Base-by-base conservation (phyloP, 2,329 filamentous ascomycete species). In the Teratosphaeria pseudoeucalypti region DNA sequence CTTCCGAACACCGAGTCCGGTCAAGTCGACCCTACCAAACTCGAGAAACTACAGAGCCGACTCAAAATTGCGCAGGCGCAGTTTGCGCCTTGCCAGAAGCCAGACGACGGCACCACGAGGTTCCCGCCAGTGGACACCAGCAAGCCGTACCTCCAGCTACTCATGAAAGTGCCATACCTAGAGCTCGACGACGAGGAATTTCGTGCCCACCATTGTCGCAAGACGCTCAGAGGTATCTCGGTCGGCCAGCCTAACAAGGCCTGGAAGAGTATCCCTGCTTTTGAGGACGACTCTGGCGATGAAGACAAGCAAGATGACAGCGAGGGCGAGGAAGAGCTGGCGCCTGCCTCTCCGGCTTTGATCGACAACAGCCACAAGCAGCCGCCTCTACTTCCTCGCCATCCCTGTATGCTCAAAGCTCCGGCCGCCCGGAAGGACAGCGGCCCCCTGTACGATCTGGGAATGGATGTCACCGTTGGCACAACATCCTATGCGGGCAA, bases 141-240 rank as follows among this genome's bases (percentile, higher is more conserved):
- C 43, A 49, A 49, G 43, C 53, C 57, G 11, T 61, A 61, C 34
- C 56, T 58, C 27, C 19, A 56, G 52, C 34, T 61, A 9, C 57
- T 61, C n/a, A 61, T 61, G 59, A 39, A 43, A 6, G 56, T 56
- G 32, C 59, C 59, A 49, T 49, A 49, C 19, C 43, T 6, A 49
- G 16, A 49, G 43, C 16, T n/a, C 43, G 23, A 49, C 19, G 16
- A 49, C 43, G 23, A n/a, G 43, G 6, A 10, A 49, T 10, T 49
- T 23, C 43, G 23, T n/a, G 43, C 43, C n/a, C 43, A n/a, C 43
- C 5, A 49, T 6, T 49, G 43, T 26, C 43, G 43, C 43, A 26
- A 19, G n/a, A n/a, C 43, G 6, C 43, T 49, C 19, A 19, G 43
- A 23, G 19, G 6, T n/a, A 9, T 49, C 43, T 49, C 16, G 6